These are phyloP conservation scores for Rubroshorea leprosula DNA, from an alignment of 345 rosid species.

Conservation along the genomic window DNA sequence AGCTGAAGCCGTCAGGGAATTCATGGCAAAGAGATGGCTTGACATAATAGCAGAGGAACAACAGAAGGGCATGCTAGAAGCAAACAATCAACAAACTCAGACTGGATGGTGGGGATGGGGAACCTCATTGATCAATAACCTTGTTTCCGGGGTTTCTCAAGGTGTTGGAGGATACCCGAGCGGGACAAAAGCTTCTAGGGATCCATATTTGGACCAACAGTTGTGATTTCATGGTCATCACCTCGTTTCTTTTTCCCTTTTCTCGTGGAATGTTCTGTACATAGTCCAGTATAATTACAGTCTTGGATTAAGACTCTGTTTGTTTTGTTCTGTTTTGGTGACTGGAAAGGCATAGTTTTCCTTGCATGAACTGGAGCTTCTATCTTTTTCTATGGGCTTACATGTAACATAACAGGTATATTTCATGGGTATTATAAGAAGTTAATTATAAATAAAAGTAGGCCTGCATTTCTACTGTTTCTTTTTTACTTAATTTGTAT, in stretches of 20 bases:
- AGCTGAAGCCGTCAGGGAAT: conserved; percentile 61
- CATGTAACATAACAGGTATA: too few species aligned
- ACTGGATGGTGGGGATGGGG: conserved; percentile 77
- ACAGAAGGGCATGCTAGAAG: conserved; percentile 46
- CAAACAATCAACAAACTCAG: conserved; percentile 46
- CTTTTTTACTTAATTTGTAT: too few species aligned
- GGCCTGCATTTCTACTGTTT: too few species aligned
- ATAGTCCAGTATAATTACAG: not conserved
- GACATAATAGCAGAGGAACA: conserved; percentile 55
- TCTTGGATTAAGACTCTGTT: not conserved
- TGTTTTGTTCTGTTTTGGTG: not conserved
- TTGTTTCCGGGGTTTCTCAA: conserved; percentile 42
- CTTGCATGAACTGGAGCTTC: too few species aligned
- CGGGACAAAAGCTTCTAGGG: conserved; percentile 32
- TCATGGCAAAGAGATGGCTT: conserved; percentile 74
- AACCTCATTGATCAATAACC: conserved; percentile 47
- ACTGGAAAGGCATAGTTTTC: too few species aligned
- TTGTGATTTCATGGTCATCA: conserved; percentile 23
- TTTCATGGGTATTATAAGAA: too few species aligned
- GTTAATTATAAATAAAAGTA: too few species aligned
- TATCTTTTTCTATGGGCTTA: too few species aligned
- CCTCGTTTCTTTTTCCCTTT: not conserved
- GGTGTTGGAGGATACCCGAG: conserved; percentile 31
- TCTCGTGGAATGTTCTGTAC: not conserved
- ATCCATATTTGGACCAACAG: conserved; percentile 52